Base-by-base conservation (phyloP, 306 rosid species). In the Gastrolobium bilobum region DNA sequence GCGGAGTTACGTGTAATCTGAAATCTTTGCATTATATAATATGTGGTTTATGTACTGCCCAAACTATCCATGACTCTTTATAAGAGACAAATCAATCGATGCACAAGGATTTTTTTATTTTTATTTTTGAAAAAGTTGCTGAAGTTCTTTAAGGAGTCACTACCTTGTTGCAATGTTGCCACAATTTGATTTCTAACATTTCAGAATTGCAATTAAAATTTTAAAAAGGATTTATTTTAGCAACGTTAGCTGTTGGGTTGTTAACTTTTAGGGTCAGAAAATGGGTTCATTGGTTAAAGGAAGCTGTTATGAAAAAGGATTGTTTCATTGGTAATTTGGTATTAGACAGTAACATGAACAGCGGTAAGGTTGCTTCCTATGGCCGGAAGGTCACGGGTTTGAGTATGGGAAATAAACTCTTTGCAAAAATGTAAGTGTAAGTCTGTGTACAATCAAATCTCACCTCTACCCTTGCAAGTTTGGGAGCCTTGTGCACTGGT, bases 61-160 rank as follows among this genome's bases (percentile, higher is more conserved):
- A 56, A 73, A 66, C 60, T 44, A 9, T 57, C 69, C 9, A 38
- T 35, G 64, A 39, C 35, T 73, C 70, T 46, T 10, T 35, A 37
- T 44, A 48, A 20, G 4, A 73, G 58, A 67, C 35, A 42, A 31
- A 54, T 39, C 37, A 70, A 30, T 71, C 56, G 33, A 72, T 61
- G 38, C 38, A 59, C 37, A 2, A 47, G 62, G 46, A 68, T 3
- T 10, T 6, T 4, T 33, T 56, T 44, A 40, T 38, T 3, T 10
- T 6, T 3, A 14, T 56, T 44, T 42, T 38, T 14, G 8, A 29
- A 11, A 4, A 42, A n/a, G 5, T 2, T 20, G 26, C 26, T 20
- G 26, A 70, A 59, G n/a, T 70, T 78, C 62, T 35, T 58, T 78
- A 11, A 46, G 77, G 42, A 50, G 29, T 38, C 30, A 29, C 57